A percentile compares a stretch with the other conserved stretches of the same genome.
Evolutionary conservation across 2,329 filamentous ascomycete genomes (phyloP).

Genomic region (Phoma sp.): DNA sequence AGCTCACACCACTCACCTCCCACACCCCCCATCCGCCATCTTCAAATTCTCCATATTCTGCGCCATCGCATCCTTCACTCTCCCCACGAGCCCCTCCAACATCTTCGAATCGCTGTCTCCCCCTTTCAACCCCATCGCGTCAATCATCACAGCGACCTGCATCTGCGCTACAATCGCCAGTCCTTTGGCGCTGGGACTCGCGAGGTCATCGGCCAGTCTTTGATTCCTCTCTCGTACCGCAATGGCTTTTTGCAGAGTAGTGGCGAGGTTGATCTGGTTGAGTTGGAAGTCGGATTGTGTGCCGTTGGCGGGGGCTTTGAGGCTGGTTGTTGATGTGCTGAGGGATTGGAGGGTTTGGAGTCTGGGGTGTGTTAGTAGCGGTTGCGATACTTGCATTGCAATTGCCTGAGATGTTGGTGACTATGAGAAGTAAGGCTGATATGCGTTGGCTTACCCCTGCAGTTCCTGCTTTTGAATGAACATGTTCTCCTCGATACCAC

Average conservation of each 20-base stretch:
- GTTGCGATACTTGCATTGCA: neutral
- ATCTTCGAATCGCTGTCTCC: constrained; percentile 12
- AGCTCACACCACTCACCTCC: neutral
- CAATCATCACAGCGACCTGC: constrained; percentile 24
- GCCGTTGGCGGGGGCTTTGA: neutral
- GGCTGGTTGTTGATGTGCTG: constrained; percentile 14
- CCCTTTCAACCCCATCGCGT: constrained; percentile 18
- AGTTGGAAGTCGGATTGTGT: constrained; percentile 19
- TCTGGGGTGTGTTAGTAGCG: neutral
- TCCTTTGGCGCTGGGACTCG: constrained; percentile 22
- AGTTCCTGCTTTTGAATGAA: constrained; percentile 31
- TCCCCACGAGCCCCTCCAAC: constrained; percentile 19
- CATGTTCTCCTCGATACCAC: constrained; percentile 29
- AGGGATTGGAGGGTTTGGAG: constrained; percentile 4
- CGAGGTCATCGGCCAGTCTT: constrained; percentile 23
- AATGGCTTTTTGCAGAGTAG: constrained; percentile 27
- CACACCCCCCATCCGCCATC: constrained; percentile 1
- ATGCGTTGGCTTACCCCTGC: constrained; percentile 16
- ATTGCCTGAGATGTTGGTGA: too few relatives aligned
- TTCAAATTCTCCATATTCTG: constrained; percentile 27
- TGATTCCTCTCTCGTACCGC: constrained; percentile 29
- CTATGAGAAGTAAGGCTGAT: neutral
- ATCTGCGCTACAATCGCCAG: constrained; percentile 22
- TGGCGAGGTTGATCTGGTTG: constrained; percentile 10
- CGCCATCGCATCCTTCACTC: constrained; percentile 24